phyloP scores from a whole-genome alignment of 1,284 basidiomycete species.

The Leccinum huronense region DNA sequence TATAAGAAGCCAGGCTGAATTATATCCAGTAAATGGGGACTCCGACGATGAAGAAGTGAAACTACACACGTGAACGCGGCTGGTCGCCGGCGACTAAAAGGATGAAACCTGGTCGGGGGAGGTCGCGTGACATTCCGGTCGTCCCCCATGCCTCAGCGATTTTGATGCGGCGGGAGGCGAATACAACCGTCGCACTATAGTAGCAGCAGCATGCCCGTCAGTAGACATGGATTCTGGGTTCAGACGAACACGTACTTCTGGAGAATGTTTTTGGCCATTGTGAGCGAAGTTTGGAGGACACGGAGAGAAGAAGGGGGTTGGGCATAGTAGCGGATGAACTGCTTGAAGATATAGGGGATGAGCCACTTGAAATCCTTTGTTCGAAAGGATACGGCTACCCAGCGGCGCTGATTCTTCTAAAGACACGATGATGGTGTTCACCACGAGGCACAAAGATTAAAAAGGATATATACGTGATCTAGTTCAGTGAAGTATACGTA shows the following conservation, averaged over 20 bases:
- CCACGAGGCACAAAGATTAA: no score
- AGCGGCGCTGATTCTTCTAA: no score
- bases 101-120: background rate
- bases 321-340: background rate
- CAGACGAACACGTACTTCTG: background rate
- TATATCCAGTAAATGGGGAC: background rate
- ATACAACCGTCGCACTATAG: background rate
- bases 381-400: no score
- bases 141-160: background rate
- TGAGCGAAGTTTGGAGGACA: background rate
- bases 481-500: no score
- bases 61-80: background rate
- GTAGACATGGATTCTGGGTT: background rate
- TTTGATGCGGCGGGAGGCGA: background rate
- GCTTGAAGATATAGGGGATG: background rate
- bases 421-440: no score
- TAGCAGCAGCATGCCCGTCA: background rate
- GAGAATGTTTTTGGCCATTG: background rate
- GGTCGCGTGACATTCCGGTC: background rate
- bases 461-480: no score
- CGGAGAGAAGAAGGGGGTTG: background rate
- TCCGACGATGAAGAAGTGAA: background rate
- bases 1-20: background rate
- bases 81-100: background rate
- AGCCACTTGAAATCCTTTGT: background rate